Base-by-base conservation (phyloP, 805 yeast species). In the Metschnikowia dekortorum region DNA sequence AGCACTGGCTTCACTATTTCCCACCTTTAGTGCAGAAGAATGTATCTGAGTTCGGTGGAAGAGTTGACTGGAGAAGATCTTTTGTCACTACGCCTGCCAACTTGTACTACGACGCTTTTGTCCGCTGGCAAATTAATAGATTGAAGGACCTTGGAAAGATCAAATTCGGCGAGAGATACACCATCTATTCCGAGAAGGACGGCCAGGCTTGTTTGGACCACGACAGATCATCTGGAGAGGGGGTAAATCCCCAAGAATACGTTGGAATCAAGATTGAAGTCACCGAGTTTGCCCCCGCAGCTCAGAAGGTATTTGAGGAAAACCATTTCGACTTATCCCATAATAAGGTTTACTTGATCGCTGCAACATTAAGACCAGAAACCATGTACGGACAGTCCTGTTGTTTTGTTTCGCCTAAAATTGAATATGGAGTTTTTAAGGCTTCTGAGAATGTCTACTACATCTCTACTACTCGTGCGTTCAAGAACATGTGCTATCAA, bases 161-260 rank as follows among this genome's bases (percentile, higher is more conserved):
- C 74, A 94, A 92, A 76, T 94, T 94, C 61, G 99, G 99, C 70
- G 96, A 92, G 76, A 85, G 99, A 75, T 89, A 90, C 78, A 94
- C 99, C 59, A 89, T 94, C 63, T 94, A 89, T 74, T 91, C 98
- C 39, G 96, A 90, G 67, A 92, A 88, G 74, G 99, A 94, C 72
- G 97, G 97, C 57, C 99, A 94, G 78, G 95, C 99, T 37, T 94
- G 99, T 79, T 91, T 94, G 92, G 99, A 94, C 71, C 99, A 94
- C 71, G 99, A 94, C 73, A 85, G 99, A 79, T 87, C 81, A 70
- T 82, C 92, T 45, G 99, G 99, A 67, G 99, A 94, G 75, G 98
- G 95, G 70, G 94, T 94, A 40, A 80, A 85, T 59, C 97, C 99
- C 39, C 98, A 94, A 74, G 99, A 94, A 71, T 94, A 94, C 71